Base-by-base conservation (phyloP, 1,139 yeast genomes). In the Yamadazyma siamensis region DNA sequence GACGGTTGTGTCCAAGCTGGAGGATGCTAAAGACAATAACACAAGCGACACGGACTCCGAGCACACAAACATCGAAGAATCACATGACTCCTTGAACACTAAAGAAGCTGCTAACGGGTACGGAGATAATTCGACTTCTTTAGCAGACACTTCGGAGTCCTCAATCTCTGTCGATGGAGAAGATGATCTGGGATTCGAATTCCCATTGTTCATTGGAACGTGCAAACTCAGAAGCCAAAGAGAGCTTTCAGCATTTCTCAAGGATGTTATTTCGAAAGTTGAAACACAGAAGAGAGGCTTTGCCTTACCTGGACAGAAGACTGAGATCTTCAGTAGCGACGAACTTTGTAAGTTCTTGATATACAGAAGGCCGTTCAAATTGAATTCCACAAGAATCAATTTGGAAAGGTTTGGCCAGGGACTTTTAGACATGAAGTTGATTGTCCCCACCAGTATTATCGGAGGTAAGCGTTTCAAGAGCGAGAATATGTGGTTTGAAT, bases 401-500 rank as follows among this genome's bases (percentile, higher is more conserved):
- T 41, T 67, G 15, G 75, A 69, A 39, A 56, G 56, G 31, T 57
- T 67, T 40, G 75, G 75, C 1, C 75, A 69, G 44, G 45, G 58
- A 1, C 49, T 69, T 12, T 27, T 67, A 19, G 71, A 68, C 36
- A 44, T 51, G 33, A 64, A 60, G 29, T 44, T 66, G 12, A 44
- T 67, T 13, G 44, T 50, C 1, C 59, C 62, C 1, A 56, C 66
- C 2, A 61, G 64, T 12, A 48, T 65, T 32, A 50, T 61, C 23
- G 54, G 56, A 15, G 47, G 56, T 3, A 56, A 47, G 34, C 65
- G 59, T 40, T 69, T 69, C 43, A 61, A 50, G 32, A 62, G 70
- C 39, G 72, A 65, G 38, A 64, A 63, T 2, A 56, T 65, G 62
- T 67, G 73, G 73, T 65, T 65, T 35, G 75, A 68, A 41, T 68